Evolutionary conservation across 805 yeast species (phyloP).

Genomic region (Wickerhamomyces sydowiorum): DNA sequence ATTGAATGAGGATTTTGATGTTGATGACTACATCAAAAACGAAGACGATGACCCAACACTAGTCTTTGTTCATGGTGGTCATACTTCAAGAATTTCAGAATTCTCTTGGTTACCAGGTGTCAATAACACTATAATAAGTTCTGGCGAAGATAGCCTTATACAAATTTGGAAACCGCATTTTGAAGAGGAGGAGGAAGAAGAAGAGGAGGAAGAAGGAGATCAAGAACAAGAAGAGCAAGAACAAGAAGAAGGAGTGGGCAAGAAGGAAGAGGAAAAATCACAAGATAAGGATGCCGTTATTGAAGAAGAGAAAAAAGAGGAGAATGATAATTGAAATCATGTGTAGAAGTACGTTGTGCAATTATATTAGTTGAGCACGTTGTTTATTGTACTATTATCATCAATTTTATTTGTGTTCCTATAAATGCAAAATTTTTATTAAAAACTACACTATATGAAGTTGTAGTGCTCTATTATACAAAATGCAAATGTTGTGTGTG

Average conservation of each 20-base stretch:
- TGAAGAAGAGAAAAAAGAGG: neutral
- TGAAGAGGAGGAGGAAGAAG: constrained; percentile 34
- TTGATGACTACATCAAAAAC: constrained; percentile 46
- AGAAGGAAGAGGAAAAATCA: neutral
- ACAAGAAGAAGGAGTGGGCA: constrained; percentile 5
- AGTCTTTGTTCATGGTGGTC: constrained; percentile 82
- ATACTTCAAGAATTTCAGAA: constrained; percentile 63
- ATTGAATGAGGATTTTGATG: constrained; percentile 51
- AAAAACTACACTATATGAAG: too few species aligned
- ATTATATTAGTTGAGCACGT: too few species aligned
- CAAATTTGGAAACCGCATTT: constrained; percentile 61
- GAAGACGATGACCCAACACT: constrained; percentile 71
- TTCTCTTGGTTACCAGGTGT: constrained; percentile 61
- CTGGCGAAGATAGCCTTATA: constrained; percentile 69
- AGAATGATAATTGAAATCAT: neutral
- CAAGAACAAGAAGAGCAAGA: constrained; percentile 9
- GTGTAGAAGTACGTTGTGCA: neutral
- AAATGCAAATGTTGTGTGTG: too few species aligned
- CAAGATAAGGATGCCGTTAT: neutral
- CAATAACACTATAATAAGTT: constrained; percentile 54
- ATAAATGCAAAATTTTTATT: neutral
- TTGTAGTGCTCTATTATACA: too few species aligned
- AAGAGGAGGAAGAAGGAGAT: constrained; percentile 26
- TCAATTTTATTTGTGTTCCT: too few species aligned
- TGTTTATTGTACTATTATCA: too few species aligned